phyloP scores from a whole-genome alignment of 2,329 filamentous ascomycete species.

The Hirsutella rhossiliensis region DNA sequence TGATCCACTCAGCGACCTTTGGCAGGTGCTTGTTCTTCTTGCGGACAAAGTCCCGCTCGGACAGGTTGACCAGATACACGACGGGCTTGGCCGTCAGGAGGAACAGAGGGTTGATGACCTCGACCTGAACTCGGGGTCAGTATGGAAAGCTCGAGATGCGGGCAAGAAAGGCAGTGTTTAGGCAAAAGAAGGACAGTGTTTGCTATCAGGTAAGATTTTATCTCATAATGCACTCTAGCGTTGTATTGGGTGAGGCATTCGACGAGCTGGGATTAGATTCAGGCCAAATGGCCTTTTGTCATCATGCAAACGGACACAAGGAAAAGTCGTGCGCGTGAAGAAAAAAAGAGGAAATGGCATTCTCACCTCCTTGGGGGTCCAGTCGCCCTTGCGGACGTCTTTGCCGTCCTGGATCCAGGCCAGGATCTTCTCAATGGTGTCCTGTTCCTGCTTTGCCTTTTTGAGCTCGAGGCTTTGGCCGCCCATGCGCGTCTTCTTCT shows the following conservation, averaged over 20 bases:
- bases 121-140: constrained; percentile 53
- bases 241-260: constrained; percentile 69
- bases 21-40: constrained; percentile 99
- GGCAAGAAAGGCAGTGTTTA: constrained; percentile 2
- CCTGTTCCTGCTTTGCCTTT: constrained; percentile 90
- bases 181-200: constrained; percentile 5
- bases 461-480: constrained; percentile 96
- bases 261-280: constrained; percentile 99
- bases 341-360: constrained; percentile 7
- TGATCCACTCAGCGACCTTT: constrained; percentile 91
- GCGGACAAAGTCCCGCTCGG: constrained; percentile 91
- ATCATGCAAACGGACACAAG: constrained; percentile 53
- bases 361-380: constrained; percentile 90
- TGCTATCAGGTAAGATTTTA: constrained; percentile 59
- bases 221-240: constrained; percentile 79
- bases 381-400: constrained; percentile 83
- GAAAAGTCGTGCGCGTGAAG: background rate
- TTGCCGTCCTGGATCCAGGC: constrained; percentile 77
- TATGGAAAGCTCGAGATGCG: background rate
- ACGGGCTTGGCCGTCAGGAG: constrained; percentile 94
- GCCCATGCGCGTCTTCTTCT: constrained; percentile 90
- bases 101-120: constrained; percentile 93
- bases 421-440: constrained; percentile 82
- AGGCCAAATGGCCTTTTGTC: constrained; percentile 95
- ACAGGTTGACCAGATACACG: constrained; percentile 93